Conservation (phyloP, 148 eudicot genomes). For the Drosera capensis region DNA sequence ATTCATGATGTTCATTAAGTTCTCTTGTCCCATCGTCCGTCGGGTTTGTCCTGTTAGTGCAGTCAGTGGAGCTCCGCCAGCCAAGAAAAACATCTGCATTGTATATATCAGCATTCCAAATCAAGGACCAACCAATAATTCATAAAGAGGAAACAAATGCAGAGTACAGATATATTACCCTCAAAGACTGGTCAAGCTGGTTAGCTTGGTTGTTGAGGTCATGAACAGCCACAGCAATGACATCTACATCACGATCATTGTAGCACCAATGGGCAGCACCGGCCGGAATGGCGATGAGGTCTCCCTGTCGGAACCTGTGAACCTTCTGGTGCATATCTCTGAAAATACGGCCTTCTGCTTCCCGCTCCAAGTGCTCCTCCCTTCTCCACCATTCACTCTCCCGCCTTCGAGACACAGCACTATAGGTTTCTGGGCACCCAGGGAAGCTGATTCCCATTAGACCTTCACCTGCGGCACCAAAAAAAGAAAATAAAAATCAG, state of each 20-base stretch:
- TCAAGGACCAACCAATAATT: background rate
- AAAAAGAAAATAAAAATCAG: too few species aligned
- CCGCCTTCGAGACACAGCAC: too few species aligned
- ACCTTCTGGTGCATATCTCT: slow-evolving; percentile 64
- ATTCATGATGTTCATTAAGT: slow-evolving; percentile 28
- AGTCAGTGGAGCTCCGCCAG: slow-evolving; percentile 31
- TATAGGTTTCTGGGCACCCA: too few species aligned
- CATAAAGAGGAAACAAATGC: background rate
- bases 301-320: slow-evolving; percentile 40
- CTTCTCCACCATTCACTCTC: too few species aligned
- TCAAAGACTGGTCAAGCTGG: slow-evolving; percentile 48
- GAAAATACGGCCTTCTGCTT: too few species aligned
- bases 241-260: slow-evolving; percentile 52
- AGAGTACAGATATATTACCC: slow-evolving; percentile 15
- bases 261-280: slow-evolving; percentile 56
- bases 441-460: too few species aligned
- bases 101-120: background rate
- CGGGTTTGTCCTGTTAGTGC: too few species aligned
- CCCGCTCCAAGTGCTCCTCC: too few species aligned
- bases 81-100: slow-evolving; percentile 38
- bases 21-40: slow-evolving; percentile 4
- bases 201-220: slow-evolving; percentile 62
- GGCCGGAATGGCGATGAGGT: slow-evolving; percentile 51
- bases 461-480: too few species aligned
- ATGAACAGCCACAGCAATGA: slow-evolving; percentile 30